Conservation (phyloP, 75 land plant genomes). For the Chamaecyparis obtusa region DNA sequence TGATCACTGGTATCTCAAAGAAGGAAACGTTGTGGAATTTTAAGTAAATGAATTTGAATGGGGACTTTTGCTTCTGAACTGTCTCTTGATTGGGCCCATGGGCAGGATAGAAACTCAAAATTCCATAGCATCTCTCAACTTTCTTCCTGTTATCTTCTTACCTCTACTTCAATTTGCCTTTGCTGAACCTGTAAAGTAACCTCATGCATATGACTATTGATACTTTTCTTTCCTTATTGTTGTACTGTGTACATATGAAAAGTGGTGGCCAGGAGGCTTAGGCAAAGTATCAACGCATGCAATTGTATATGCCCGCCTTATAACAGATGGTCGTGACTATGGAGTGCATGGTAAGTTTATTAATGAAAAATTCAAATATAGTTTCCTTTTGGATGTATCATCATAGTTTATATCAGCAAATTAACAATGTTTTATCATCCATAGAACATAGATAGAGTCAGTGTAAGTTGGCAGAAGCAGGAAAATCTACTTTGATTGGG, state of each 20-base stretch:
- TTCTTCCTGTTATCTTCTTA: background rate
- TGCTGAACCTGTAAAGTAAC: background rate
- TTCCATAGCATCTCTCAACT: background rate
- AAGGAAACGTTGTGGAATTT: background rate
- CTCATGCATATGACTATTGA: background rate
- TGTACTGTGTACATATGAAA: constrained; percentile 3
- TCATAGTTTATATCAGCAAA: background rate
- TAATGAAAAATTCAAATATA: background rate
- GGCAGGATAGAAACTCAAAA: background rate
- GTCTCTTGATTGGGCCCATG: background rate
- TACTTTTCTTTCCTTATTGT: background rate
- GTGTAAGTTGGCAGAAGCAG: background rate
- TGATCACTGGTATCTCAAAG: background rate
- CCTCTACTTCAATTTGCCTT: background rate
- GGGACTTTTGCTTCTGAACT: background rate
- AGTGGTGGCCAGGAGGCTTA: constrained; percentile 99
- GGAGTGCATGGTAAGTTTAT: constrained; percentile 79
- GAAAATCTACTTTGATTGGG: background rate
- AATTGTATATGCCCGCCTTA: constrained; percentile 89
- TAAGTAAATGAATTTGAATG: background rate
- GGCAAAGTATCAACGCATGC: constrained; percentile 99
- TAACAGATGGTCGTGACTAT: constrained; percentile 78
- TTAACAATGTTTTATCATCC: background rate
- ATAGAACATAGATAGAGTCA: background rate
- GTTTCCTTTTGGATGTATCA: background rate